Percentiles rank a stretch among this genome's conserved stretches.
Evolutionary conservation across 257 asterid species (phyloP).

Genomic region (Nicotiana undulata): DNA sequence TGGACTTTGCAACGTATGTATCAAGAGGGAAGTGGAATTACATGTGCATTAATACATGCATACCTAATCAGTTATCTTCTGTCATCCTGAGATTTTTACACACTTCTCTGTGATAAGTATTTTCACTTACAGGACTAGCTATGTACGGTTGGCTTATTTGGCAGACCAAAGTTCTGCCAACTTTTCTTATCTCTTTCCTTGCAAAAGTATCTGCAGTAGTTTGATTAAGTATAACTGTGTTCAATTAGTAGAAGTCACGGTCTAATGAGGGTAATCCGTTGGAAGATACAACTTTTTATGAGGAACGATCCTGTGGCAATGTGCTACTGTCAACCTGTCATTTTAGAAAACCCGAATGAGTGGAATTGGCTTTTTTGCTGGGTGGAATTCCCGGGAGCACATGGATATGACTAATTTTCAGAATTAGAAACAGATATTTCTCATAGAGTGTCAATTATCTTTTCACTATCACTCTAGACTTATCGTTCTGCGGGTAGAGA

Average conservation of each 20-base stretch:
- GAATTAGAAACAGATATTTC: not conserved
- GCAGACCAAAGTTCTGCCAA: not conserved
- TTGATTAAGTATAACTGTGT: not conserved
- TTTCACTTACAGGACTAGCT: not conserved
- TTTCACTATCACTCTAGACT: not conserved
- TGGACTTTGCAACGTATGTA: no score
- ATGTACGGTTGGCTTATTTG: no score
- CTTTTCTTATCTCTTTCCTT: not conserved
- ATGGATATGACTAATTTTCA: not conserved
- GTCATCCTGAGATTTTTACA: not conserved
- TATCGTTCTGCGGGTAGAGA: not conserved
- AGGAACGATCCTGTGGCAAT: not conserved
- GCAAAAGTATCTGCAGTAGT: not conserved
- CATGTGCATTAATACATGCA: not conserved
- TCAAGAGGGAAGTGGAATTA: not conserved
- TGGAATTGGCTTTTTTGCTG: not conserved
- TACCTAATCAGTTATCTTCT: not conserved
- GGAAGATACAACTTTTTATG: not conserved
- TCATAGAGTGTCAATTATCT: not conserved
- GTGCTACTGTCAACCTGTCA: not conserved
- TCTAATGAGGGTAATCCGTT: not conserved
- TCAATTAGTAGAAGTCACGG: not conserved
- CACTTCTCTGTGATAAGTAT: not conserved
- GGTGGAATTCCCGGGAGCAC: not conserved
- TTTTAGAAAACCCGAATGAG: not conserved